phyloP scores from a whole-genome alignment of 2,329 filamentous ascomycete species.

The Hypoxylon sp. region DNA sequence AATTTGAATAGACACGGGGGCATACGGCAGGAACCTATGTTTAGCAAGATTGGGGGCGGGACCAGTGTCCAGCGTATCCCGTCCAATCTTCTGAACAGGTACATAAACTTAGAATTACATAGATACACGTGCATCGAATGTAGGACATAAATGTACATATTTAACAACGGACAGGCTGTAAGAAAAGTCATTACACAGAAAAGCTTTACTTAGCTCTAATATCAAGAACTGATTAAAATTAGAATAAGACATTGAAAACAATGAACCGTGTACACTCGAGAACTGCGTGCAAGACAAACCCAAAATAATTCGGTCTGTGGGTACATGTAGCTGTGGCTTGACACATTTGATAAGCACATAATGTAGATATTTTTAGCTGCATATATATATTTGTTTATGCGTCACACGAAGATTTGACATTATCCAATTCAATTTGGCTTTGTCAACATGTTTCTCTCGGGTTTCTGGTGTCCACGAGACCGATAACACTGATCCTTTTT shows the following conservation, averaged over 20 bases:
- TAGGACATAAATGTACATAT: neutral
- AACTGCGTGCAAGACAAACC: neutral
- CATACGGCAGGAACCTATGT: conserved; percentile 13
- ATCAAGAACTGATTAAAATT: neutral
- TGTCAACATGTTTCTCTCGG: neutral
- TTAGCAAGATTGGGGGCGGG: conserved; percentile 11
- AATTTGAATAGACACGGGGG: conserved; percentile 11
- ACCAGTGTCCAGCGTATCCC: neutral
- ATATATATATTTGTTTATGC: conserved; percentile 11
- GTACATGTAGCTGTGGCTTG: conserved; percentile 4
- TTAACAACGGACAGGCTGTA: neutral
- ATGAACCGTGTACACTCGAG: too few relatives aligned
- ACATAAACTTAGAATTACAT: conserved; percentile 2
- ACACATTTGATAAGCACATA: conserved; percentile 7
- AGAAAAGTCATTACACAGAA: neutral
- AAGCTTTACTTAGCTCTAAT: neutral
- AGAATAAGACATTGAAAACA: neutral
- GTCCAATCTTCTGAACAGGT: neutral
- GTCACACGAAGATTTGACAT: neutral
- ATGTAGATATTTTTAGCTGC: neutral
- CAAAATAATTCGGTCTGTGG: too few relatives aligned
- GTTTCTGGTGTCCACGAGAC: neutral
- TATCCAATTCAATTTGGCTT: neutral
- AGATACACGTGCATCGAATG: neutral
- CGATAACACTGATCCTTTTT: neutral